Percentiles rank a stretch among this genome's conserved stretches.
Evolutionary conservation across 2,329 filamentous ascomycete species (phyloP).

Genomic region (Penicillium griseofulvum): DNA sequence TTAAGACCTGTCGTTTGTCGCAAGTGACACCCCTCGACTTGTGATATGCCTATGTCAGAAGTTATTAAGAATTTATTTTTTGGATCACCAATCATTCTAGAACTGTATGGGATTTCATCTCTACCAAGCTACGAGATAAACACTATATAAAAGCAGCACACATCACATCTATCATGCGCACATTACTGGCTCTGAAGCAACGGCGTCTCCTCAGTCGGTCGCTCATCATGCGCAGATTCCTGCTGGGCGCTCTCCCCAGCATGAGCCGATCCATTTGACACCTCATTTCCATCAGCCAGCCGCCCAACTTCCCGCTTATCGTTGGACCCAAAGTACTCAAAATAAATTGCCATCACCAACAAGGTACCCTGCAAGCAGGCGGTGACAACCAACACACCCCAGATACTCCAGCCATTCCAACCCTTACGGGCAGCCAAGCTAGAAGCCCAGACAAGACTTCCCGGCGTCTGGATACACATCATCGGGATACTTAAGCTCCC

Average conservation of each 20-base stretch:
- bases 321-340: conserved; percentile 50
- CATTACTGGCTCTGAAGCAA: conserved; percentile 30
- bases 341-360: conserved; percentile 76
- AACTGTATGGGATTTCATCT: conserved; percentile 1
- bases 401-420: conserved; percentile 85
- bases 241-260: conserved; percentile 9
- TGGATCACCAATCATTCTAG: conserved; percentile 7
- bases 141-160: background rate
- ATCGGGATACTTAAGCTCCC: conserved; percentile 92
- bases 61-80: conserved; percentile 1
- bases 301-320: conserved; percentile 39
- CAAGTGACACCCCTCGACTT: background rate
- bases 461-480: conserved; percentile 97
- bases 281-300: conserved; percentile 19
- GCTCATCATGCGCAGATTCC: conserved; percentile 17
- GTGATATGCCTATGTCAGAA: background rate
- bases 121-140: background rate
- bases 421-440: conserved; percentile 81
- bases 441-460: conserved; percentile 82
- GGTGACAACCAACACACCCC: conserved; percentile 86
- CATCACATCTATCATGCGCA: background rate
- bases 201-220: conserved; percentile 37
- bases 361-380: conserved; percentile 80
- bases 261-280: conserved; percentile 7
- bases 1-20: background rate